Conservation (phyloP, 169 alveolate species). For the Eimeria praecox region DNA sequence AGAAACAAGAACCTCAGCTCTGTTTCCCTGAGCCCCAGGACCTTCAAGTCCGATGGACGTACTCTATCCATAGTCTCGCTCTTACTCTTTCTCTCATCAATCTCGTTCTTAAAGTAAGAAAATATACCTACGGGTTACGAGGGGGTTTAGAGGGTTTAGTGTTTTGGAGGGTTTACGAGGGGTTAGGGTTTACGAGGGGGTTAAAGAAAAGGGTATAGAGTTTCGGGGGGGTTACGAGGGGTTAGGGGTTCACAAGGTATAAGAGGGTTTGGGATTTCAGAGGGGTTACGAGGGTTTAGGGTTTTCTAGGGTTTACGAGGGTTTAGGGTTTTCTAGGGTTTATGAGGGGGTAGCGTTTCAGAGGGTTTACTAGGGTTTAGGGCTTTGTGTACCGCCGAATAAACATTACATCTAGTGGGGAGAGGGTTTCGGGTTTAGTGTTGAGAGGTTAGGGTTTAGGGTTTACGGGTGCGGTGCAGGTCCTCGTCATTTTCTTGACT, state of each 20-base stretch:
- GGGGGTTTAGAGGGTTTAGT: neutral
- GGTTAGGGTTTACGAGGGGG: slow-evolving; percentile 15
- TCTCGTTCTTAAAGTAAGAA: slow-evolving; percentile 67
- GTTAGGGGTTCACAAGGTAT: neutral
- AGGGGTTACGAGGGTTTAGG: neutral
- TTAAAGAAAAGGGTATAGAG: neutral
- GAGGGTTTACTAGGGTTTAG: neutral
- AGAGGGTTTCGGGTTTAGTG: too few relatives aligned
- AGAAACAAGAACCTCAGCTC: slow-evolving; percentile 37
- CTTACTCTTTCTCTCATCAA: slow-evolving; percentile 71
- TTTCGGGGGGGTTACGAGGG: slow-evolving; percentile 11
- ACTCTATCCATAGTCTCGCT: slow-evolving; percentile 44
- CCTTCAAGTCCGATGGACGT: slow-evolving; percentile 68
- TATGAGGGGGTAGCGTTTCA: neutral
- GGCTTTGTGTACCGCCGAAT: too few relatives aligned
- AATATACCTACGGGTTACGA: neutral
- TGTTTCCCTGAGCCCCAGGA: slow-evolving; percentile 76
- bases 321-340: too few relatives aligned
- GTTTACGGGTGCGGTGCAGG: slow-evolving; percentile 41
- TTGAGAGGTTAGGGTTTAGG: neutral
- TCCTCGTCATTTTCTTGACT: slow-evolving; percentile 55
- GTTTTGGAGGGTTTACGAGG: neutral
- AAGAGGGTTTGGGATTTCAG: neutral
- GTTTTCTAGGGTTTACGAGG: neutral
- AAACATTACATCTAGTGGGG: too few relatives aligned